Evolutionary conservation across 2,329 filamentous ascomycete genomes (phyloP), one percentile per base, ranked within the genome.

Genomic region (Neonectria sp.): DNA sequence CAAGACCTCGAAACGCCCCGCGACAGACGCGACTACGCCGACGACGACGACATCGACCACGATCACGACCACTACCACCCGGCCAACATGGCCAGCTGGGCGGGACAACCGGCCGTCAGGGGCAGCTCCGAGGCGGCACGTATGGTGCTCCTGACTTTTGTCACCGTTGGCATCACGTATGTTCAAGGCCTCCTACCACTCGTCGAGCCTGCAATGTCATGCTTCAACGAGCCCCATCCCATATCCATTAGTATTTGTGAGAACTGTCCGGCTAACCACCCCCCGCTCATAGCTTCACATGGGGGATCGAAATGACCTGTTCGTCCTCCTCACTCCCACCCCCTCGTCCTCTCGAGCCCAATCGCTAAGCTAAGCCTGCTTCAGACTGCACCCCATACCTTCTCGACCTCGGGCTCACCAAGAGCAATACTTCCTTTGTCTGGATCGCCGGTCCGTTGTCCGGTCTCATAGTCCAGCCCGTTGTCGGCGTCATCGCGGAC

Each of bases 251-350:
- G 48, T 9, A 25, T n/a, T 25, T 11, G 4, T 21, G 13, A 15
- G 51, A 21, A 31, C 51, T 37, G 7, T 31, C 25, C 25, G 6
- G 57, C 67, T 67, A 57, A 67, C 55, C 17, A 37, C 15, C 40
- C 27, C 45, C 24, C 25, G 11, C 46, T n/a, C 71, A 61, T 76
- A 97, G 94, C 73, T 96, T 97, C 79, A 96, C 94, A 45, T 97
- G 95, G 95, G 94, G 95, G 66, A 92, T 97, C 78, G 95, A 98
- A 81, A 97, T 98, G 93, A 98, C 95, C n/a, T 98, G 92, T 94
- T 83, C 78, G 90, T 80, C 59, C 31, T 46, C n/a, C 31, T 55
- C 37, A 24, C 29, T 29, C 40, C 11, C 27, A 33, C 27, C 52
- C 37, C 11, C 15, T 15, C 33, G 40, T 45, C 29, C 25, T 17